phyloP scores from a whole-genome alignment of 345 rosid species.

The Eucalyptus coolabah region DNA sequence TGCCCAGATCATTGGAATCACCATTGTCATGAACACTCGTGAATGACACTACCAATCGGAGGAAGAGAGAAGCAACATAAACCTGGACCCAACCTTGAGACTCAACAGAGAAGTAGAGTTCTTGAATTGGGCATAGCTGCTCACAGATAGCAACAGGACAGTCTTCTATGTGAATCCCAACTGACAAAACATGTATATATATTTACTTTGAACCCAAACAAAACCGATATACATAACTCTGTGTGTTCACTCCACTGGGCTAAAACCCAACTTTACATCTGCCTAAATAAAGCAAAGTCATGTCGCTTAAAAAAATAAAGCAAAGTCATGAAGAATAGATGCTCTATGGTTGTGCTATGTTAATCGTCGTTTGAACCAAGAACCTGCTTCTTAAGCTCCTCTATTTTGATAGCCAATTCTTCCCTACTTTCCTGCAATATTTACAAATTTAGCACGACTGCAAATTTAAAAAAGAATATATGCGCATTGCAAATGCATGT shows the following conservation, averaged over 20 bases:
- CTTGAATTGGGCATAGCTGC: background rate
- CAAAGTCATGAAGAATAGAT: background rate
- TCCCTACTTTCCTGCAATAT: slow-evolving; percentile 49
- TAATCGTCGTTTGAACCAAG: slow-evolving; percentile 49
- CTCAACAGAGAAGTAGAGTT: background rate
- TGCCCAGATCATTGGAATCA: background rate
- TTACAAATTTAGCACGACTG: background rate
- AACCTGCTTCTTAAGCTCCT: slow-evolving; percentile 60
- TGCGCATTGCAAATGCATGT: background rate
- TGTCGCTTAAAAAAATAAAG: background rate
- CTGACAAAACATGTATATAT: background rate
- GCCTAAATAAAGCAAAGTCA: background rate
- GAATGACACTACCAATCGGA: background rate
- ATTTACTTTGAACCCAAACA: background rate
- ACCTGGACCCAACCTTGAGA: background rate
- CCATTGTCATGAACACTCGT: background rate
- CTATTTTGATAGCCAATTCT: slow-evolving; percentile 49
- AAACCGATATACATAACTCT: background rate
- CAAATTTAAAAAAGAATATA: background rate
- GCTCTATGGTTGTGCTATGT: background rate
- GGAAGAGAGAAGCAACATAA: background rate
- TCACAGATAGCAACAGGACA: background rate
- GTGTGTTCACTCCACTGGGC: background rate
- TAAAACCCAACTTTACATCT: background rate
- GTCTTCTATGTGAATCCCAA: background rate